Percentiles rank a stretch among this genome's conserved stretches.
phyloP scores from a whole-genome alignment of 768 basidiomycete species.

The Boletus tomentosulus region DNA sequence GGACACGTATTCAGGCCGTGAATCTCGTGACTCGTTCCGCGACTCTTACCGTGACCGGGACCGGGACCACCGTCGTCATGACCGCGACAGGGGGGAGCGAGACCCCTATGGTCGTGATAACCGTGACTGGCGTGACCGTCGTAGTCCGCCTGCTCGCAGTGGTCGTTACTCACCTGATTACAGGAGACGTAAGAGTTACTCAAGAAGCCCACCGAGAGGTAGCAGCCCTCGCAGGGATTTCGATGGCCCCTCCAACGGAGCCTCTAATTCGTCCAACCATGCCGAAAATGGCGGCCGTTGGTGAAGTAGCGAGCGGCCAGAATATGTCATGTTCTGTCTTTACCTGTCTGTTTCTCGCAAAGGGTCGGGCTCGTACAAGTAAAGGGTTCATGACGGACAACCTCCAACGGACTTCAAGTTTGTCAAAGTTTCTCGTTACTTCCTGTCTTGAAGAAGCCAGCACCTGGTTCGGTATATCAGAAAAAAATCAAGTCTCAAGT shows the following conservation, averaged over 20 bases:
- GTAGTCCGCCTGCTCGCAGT: slow-evolving; percentile 65
- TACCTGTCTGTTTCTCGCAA: slow-evolving; percentile 28
- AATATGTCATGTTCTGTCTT: slow-evolving; percentile 25
- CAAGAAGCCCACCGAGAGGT: slow-evolving; percentile 75
- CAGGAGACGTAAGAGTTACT: slow-evolving; percentile 70
- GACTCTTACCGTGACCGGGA: slow-evolving; percentile 45
- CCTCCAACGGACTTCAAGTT: slow-evolving; percentile 39
- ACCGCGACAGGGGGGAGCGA: slow-evolving; percentile 47
- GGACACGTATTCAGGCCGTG: slow-evolving; percentile 41
- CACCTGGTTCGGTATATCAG: slow-evolving; percentile 51
- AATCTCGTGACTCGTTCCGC: slow-evolving; percentile 45
- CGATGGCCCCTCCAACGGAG: slow-evolving; percentile 43
- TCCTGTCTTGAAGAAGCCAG: slow-evolving; percentile 42
- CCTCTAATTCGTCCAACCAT: slow-evolving; percentile 31
- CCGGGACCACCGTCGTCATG: slow-evolving; percentile 37
- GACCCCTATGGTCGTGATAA: slow-evolving; percentile 68
- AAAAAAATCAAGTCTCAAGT: slow-evolving; percentile 66
- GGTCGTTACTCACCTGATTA: slow-evolving; percentile 76
- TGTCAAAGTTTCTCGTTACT: slow-evolving; percentile 49
- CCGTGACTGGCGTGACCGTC: slow-evolving; percentile 77
- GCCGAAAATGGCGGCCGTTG: slow-evolving; percentile 51
- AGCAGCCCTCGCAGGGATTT: slow-evolving; percentile 53
- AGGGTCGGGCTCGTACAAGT: slow-evolving; percentile 41
- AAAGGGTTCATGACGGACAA: slow-evolving; percentile 43
- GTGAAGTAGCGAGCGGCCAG: slow-evolving; percentile 40